These are phyloP conservation scores for Apiotrichum veenhuisii DNA, from an alignment of 1,284 basidiomycete species.

Conservation along the genomic window DNA sequence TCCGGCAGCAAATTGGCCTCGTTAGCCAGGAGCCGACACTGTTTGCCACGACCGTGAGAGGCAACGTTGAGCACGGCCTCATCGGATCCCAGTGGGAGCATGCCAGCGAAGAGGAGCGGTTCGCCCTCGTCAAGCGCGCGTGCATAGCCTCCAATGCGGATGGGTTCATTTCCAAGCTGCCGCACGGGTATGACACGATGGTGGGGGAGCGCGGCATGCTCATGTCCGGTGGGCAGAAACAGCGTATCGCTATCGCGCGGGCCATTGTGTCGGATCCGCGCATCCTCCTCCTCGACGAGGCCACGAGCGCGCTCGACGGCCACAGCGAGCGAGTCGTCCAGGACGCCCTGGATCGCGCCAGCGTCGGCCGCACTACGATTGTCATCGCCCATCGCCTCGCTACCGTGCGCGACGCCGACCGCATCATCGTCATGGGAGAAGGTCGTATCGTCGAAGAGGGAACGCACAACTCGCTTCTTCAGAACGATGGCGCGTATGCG, in stretches of 20 bases:
- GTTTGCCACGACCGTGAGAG: conserved; percentile 71
- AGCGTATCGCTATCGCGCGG: conserved; percentile 87
- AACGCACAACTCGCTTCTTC: conserved; percentile 60
- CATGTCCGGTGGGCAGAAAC: conserved; percentile 89
- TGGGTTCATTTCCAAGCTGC: conserved; percentile 78
- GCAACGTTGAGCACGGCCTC: conserved; percentile 85
- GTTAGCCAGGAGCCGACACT: conserved; percentile 86
- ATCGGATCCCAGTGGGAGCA: conserved; percentile 67
- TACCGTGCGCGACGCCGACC: conserved; percentile 53
- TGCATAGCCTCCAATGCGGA: conserved; percentile 88
- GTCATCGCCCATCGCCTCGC: conserved; percentile 54
- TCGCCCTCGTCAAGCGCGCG: conserved; percentile 75
- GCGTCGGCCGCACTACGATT: conserved; percentile 57
- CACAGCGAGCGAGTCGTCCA: conserved; percentile 88
- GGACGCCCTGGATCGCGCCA: conserved; percentile 88
- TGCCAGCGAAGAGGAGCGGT: conserved; percentile 69
- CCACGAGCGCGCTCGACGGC: conserved; percentile 85
- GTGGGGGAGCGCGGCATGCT: conserved; percentile 92
- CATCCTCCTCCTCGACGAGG: conserved; percentile 52
- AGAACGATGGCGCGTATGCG: conserved; percentile 51
- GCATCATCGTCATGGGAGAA: conserved; percentile 83
- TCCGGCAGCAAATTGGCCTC: conserved; percentile 80
- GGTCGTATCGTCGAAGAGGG: conserved; percentile 79
- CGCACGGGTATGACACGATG: conserved; percentile 81
- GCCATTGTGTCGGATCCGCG: conserved; percentile 86